Base-by-base conservation (phyloP, 257 asterid genomes). In the Lavandula angustifolia region DNA sequence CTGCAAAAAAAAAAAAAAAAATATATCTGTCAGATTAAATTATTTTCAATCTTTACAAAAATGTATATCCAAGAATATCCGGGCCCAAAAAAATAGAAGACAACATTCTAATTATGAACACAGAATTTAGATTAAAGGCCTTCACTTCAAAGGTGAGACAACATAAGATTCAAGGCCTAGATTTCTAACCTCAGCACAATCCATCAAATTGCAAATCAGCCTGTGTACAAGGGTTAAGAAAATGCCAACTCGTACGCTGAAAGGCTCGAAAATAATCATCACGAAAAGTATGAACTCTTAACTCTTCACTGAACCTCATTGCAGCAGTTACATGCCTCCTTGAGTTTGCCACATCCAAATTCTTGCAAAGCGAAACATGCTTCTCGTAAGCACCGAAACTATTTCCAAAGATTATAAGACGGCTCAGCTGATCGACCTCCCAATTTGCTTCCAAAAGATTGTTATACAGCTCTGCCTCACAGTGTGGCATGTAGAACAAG, bases 401-500 rank as follows among this genome's bases (percentile, higher is more conserved):
- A 62, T 88, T 88, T 13, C 98, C 96, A 50, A 91, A 85, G 57
- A 88, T 51, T 22, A 69, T 27, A 47, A 86, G 22, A 34, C 69
- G 74, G 38, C 55, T 61, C 84, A 90, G 48, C 12, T 54, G 69
- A 58, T 76, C 80, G 0, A 58, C 59, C 27, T 62, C 78, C 97
- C 95, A 87, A 55, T 94, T 94, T 1, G 83, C 85, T 69, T 76
- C 82, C 73, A 94, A 51, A 27, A 94, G 82, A 79, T 87, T 87
- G 52, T 87, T 84, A 6, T 90, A 94, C 65, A 94, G 55, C 66
- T 72, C 89, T 13, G 85, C 90, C 68, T 85, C 92, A 16, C 96
- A 85, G 54, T 90, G 97, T 12, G 99, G 97, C 99, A 90, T 94
- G 82, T 90, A 89, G 82, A 94, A 86, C 42, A 90, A 43, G 2